A percentile compares a stretch with the other conserved stretches of the same genome.
Conservation (phyloP, 495 filamentous ascomycete species). For the Tuber magnatum region DNA sequence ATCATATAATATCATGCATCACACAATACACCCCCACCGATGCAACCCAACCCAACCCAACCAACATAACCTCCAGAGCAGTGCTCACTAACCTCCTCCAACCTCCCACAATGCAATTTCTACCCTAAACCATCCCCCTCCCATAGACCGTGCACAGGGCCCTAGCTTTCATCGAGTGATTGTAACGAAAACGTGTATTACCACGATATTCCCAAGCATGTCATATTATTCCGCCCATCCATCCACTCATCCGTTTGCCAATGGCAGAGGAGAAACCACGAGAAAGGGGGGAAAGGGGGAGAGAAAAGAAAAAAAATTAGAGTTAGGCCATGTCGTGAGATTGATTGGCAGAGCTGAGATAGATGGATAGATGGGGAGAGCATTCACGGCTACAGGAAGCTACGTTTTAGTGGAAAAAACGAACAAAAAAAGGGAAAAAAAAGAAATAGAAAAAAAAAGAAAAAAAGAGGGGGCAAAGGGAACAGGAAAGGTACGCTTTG, state of each 20-base stretch:
- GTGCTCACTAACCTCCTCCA: neutral
- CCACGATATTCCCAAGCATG: neutral
- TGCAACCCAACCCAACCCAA: no score
- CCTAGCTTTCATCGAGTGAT: neutral
- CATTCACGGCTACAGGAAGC: neutral
- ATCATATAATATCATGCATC: neutral
- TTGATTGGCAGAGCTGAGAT: neutral
- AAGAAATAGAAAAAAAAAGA: neutral
- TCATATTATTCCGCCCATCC: neutral
- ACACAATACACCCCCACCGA: no score
- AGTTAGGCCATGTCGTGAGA: conserved; percentile 11
- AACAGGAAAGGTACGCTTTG: neutral
- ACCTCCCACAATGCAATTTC: neutral
- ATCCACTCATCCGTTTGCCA: neutral
- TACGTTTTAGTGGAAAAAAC: neutral
- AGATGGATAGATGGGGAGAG: neutral
- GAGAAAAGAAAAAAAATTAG: neutral
- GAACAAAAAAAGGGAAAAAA: neutral
- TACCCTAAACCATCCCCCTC: no score
- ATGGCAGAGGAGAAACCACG: conserved; percentile 15
- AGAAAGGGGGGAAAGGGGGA: neutral
- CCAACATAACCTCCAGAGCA: neutral
- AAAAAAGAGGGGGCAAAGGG: neutral
- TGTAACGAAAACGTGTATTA: conserved; percentile 7
- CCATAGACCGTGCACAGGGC: no score